phyloP scores from a whole-genome alignment of 208 protist species.

The Crithidia fasciculata region DNA sequence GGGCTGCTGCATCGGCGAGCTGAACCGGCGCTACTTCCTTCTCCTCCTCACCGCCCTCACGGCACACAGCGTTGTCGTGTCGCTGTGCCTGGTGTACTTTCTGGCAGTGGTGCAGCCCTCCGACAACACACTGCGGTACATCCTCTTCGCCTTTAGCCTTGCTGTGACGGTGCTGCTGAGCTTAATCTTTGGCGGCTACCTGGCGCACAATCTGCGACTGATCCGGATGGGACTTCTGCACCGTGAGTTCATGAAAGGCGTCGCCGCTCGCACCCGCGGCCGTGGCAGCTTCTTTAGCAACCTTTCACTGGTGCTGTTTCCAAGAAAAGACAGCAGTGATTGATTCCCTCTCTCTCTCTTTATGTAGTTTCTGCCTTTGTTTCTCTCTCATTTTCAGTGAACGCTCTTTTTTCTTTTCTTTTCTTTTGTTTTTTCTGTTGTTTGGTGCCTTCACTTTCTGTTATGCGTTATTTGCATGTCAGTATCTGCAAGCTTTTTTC shows the following conservation, averaged over 20 bases:
- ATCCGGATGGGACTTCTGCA: slow-evolving; percentile 39
- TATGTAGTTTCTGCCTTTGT: neutral
- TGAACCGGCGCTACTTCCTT: slow-evolving; percentile 39
- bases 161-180: slow-evolving; percentile 16
- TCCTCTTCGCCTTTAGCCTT: slow-evolving; percentile 23
- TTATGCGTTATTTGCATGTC: too few species aligned
- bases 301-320: slow-evolving; percentile 19
- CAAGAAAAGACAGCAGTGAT: slow-evolving; percentile 20
- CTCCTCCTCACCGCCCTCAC: slow-evolving; percentile 26
- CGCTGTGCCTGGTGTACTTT: slow-evolving; percentile 28
- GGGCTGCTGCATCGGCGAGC: slow-evolving; percentile 40
- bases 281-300: slow-evolving; percentile 28
- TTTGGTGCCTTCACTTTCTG: neutral
- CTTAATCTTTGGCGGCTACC: slow-evolving; percentile 22
- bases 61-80: slow-evolving; percentile 14
- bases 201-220: slow-evolving; percentile 33
- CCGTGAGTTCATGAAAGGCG: slow-evolving; percentile 38
- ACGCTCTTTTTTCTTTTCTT: neutral
- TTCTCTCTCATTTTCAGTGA: neutral
- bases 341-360: neutral
- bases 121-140: slow-evolving; percentile 20
- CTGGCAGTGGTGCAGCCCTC: slow-evolving; percentile 15
- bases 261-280: slow-evolving; percentile 17
- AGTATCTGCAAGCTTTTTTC: too few species aligned
- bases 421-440: neutral